Conservation (phyloP, 148 eudicot genomes). For the Vaccinium corymbosum region DNA sequence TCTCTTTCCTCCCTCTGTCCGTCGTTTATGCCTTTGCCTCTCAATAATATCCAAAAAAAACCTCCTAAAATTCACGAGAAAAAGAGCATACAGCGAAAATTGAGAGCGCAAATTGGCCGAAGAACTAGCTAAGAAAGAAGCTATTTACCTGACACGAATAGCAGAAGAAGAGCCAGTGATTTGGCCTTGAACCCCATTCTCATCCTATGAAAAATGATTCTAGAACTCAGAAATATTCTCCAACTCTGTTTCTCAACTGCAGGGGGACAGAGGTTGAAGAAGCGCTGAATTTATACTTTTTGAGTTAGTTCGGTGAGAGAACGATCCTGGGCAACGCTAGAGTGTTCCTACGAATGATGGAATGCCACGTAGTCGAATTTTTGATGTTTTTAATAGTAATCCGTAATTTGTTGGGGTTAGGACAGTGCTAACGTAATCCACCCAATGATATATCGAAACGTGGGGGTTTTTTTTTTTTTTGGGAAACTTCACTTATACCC, state of each 20-base stretch:
- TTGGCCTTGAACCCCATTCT: constrained; percentile 21
- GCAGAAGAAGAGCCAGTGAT: constrained; percentile 14
- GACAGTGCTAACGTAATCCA: too few relatives aligned
- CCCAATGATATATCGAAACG: constrained; percentile 25
- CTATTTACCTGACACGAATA: constrained; percentile 22
- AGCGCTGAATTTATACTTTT: constrained; percentile 9
- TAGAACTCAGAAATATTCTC: neutral
- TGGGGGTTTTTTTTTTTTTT: neutral
- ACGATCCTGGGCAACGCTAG: neutral
- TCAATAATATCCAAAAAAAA: too few relatives aligned
- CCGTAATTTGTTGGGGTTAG: too few relatives aligned
- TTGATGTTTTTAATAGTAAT: neutral
- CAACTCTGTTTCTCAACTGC: neutral
- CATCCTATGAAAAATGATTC: neutral
- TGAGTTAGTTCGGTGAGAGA: neutral
- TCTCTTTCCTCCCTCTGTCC: too few relatives aligned
- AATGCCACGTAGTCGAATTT: neutral
- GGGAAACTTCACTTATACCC: too few relatives aligned
- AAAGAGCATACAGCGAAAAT: too few relatives aligned
- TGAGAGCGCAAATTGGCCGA: too few relatives aligned
- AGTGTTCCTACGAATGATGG: constrained; percentile 15
- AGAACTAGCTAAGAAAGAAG: neutral
- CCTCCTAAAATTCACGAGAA: too few relatives aligned
- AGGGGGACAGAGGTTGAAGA: neutral
- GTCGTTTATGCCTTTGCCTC: too few relatives aligned